Base-by-base conservation (phyloP, 306 rosid genomes). In the Vigna trinervia region DNA sequence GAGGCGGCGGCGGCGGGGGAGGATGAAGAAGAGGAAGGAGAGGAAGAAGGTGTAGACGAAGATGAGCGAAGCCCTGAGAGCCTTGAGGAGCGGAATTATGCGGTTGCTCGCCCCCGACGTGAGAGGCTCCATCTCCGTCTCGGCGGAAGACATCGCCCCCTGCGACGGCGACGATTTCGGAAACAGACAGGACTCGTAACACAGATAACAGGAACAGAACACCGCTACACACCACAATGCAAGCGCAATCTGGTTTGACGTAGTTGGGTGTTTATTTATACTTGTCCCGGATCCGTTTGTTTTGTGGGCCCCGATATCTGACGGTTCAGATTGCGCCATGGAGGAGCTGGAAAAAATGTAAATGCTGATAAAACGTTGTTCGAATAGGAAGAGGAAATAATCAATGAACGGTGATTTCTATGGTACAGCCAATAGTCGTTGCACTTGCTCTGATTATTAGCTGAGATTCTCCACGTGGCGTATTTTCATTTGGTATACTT, bases 71-170 rank as follows among this genome's bases (percentile, higher is more conserved):
- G 87, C 79, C 76, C 89, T 77, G 0, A 96, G 62, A 4, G 98
- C 65, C 81, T 83, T 96, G 12, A 96, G 80, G 69, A 92, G 78
- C 20, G 99, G 99, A 65, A 96, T 90, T 54, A 96, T 96, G 66
- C 99, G 98, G 80, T 90, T 92, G 90, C 99, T 96, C 1, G 99
- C 99, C 5, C 99, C 99, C 8, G 99, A 96, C 64, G 99, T 96
- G 32, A 96, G 89, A 36, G 82, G 99, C 78, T 96, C 99, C 91
- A 92, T 86, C 87, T 76, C 91, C 59, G 68, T 77, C 72, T 85
- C 89, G 58, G 85, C 78, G 87, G 81, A 71, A 43, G 83, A 32
- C 89, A 91, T 89, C 83, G 85, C 83, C 56, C 10, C 30, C 74
- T 53, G 50, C 76, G 85, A 82, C 43, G 81, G 81, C 13, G 69